Percentiles rank a stretch among this genome's conserved stretches.
Evolutionary conservation across 2,329 filamentous ascomycete genomes (phyloP).

Genomic region (Chaetomium olivaceum): DNA sequence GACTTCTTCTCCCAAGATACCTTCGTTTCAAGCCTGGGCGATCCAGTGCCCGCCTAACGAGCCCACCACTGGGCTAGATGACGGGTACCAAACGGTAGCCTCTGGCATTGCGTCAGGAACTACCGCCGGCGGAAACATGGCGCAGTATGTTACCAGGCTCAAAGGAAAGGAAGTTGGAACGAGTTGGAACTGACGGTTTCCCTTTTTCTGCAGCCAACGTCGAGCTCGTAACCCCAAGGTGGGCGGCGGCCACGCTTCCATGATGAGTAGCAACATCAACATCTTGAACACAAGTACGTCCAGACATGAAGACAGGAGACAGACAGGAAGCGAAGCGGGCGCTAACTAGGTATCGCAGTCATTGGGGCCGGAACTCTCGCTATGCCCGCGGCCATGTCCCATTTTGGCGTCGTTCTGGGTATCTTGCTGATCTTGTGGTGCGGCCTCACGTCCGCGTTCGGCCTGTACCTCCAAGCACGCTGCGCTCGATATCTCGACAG

Average conservation of each 20-base stretch:
- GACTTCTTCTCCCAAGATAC: background rate
- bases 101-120: conserved; percentile 47
- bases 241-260: conserved; percentile 79
- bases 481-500: conserved; percentile 92
- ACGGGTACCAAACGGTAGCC: conserved; percentile 55
- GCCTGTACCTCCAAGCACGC: conserved; percentile 89
- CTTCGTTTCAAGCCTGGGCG: background rate
- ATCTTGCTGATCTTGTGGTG: conserved; percentile 87
- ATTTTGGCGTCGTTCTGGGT: conserved; percentile 90
- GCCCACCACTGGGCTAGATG: conserved; percentile 44
- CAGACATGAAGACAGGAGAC: background rate
- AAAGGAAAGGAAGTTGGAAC: no score
- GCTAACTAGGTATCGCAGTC: conserved; percentile 55
- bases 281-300: conserved; percentile 87
- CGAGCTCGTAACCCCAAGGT: conserved; percentile 67
- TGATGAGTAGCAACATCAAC: conserved; percentile 90
- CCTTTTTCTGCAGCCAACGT: conserved; percentile 48
- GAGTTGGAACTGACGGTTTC: background rate
- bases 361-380: conserved; percentile 92
- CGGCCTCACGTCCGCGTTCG: conserved; percentile 83
- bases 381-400: conserved; percentile 91
- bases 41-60: background rate
- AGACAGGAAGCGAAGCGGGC: background rate
- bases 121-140: conserved; percentile 49
- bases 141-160: conserved; percentile 42